These are phyloP conservation scores for Crepidotus variabilis DNA, from an alignment of 768 basidiomycete species.

Conservation along the genomic window DNA sequence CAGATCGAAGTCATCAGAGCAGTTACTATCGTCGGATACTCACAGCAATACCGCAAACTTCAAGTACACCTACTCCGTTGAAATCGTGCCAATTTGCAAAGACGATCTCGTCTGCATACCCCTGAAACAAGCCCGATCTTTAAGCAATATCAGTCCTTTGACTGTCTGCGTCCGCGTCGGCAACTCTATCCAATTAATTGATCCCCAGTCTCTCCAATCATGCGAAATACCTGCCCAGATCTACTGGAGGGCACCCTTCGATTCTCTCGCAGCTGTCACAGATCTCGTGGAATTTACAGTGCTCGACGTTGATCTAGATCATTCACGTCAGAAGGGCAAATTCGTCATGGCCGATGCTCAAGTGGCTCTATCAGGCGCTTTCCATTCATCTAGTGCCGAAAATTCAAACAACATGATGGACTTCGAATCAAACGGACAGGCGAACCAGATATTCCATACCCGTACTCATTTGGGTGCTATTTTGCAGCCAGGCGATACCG, in stretches of 20 bases:
- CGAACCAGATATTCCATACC: slow-evolving; percentile 88
- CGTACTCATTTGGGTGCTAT: slow-evolving; percentile 91
- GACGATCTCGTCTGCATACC: slow-evolving; percentile 95
- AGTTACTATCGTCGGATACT: slow-evolving; percentile 88
- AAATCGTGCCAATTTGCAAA: slow-evolving; percentile 96
- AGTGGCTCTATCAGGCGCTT: slow-evolving; percentile 81
- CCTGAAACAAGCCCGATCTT: slow-evolving; percentile 69
- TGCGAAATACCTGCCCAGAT: slow-evolving; percentile 74
- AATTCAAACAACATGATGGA: slow-evolving; percentile 57
- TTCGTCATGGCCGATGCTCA: slow-evolving; percentile 80
- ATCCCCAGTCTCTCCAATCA: slow-evolving; percentile 80
- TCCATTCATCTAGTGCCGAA: slow-evolving; percentile 46
- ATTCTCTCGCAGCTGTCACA: slow-evolving; percentile 72
- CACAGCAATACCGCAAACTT: slow-evolving; percentile 92
- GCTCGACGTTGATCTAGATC: slow-evolving; percentile 86
- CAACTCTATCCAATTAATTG: slow-evolving; percentile 86
- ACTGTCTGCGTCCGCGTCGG: slow-evolving; percentile 89
- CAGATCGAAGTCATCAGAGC: slow-evolving; percentile 92
- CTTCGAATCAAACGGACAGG: slow-evolving; percentile 51
- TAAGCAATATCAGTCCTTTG: slow-evolving; percentile 88
- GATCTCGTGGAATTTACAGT: slow-evolving; percentile 95
- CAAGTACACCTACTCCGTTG: slow-evolving; percentile 97
- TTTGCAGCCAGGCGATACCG: slow-evolving; percentile 93
- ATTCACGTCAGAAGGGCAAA: slow-evolving; percentile 58
- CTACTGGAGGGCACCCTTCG: slow-evolving; percentile 93